These are phyloP conservation scores for Phellinidium pouzarii DNA, from an alignment of 1,284 basidiomycete genomes.

Conservation along the genomic window DNA sequence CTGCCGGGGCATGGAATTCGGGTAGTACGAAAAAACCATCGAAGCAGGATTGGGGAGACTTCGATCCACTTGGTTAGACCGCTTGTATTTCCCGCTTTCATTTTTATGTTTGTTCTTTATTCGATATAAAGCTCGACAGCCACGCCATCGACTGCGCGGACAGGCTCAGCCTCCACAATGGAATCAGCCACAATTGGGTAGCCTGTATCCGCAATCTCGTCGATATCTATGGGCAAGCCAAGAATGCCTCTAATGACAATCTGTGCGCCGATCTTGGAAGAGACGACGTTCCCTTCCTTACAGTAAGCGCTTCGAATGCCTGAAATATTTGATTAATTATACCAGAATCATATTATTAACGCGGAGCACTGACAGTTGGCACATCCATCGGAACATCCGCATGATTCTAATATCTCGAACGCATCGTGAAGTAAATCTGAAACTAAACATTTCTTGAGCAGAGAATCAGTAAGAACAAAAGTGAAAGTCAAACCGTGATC, in stretches of 20 bases:
- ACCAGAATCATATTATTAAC: neutral
- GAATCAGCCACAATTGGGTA: conserved; percentile 31
- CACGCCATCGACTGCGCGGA: conserved; percentile 42
- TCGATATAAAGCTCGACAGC: conserved; percentile 37
- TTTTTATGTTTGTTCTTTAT: neutral
- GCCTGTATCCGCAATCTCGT: conserved; percentile 34
- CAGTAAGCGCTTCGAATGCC: conserved; percentile 60
- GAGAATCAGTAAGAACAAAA: neutral
- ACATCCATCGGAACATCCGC: conserved; percentile 71
- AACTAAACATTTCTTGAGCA: conserved; percentile 30
- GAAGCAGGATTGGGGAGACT: conserved; percentile 71
- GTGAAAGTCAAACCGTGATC: conserved; percentile 52
- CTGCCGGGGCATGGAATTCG: conserved; percentile 27
- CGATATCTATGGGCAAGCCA: conserved; percentile 43
- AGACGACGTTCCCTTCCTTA: conserved; percentile 59
- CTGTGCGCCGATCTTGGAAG: conserved; percentile 67
- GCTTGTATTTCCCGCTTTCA: neutral
- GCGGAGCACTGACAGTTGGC: conserved; percentile 57
- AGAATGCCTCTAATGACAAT: conserved; percentile 61
- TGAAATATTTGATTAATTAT: conserved; percentile 25
- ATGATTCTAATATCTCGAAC: conserved; percentile 55
- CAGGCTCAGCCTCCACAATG: conserved; percentile 46
- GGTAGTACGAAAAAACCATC: conserved; percentile 40
- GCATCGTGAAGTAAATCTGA: conserved; percentile 62
- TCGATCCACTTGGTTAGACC: conserved; percentile 57